Conservation (phyloP, 192 early-diverging fungal species). For the Radiomyces spectabilis region DNA sequence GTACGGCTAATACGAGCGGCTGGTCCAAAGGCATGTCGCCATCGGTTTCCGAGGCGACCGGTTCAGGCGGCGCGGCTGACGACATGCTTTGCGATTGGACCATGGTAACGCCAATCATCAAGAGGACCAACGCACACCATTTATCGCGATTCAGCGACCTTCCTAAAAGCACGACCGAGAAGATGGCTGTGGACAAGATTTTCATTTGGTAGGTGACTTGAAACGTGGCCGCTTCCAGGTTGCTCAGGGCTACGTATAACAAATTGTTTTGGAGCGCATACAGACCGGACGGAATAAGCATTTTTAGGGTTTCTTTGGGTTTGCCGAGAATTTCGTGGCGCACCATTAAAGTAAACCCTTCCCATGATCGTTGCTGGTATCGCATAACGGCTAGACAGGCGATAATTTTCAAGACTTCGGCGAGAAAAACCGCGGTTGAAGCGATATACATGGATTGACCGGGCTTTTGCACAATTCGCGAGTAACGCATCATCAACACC, state of each 20-base stretch:
- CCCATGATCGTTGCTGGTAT: conserved; percentile 32
- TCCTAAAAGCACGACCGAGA: conserved; percentile 62
- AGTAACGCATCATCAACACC: conserved; percentile 90
- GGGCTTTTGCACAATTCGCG: conserved; percentile 51
- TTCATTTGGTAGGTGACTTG: conserved; percentile 99
- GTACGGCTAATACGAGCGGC: neutral
- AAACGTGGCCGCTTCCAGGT: conserved; percentile 92
- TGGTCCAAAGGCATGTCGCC: neutral
- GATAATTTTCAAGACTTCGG: conserved; percentile 79
- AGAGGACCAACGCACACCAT: conserved; percentile 61
- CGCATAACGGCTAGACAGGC: conserved; percentile 40
- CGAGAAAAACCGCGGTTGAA: conserved; percentile 88
- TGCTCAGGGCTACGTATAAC: conserved; percentile 83
- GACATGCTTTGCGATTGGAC: too few species aligned
- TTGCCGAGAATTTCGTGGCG: conserved; percentile 46
- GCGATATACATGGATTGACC: conserved; percentile 67
- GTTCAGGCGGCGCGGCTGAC: too few species aligned
- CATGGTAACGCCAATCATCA: conserved; percentile 69
- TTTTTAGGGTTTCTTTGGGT: conserved; percentile 57
- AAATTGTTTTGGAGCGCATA: conserved; percentile 97
- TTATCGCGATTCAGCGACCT: conserved; percentile 48
- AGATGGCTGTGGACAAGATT: conserved; percentile 93
- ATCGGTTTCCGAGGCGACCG: conserved; percentile 3
- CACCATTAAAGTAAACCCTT: conserved; percentile 18
- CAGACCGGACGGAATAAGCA: conserved; percentile 86